A percentile compares a stretch with the other conserved stretches of the same genome.
phyloP scores from a whole-genome alignment of 106 monocot genomes.

The Dactylorhiza incarnata region DNA sequence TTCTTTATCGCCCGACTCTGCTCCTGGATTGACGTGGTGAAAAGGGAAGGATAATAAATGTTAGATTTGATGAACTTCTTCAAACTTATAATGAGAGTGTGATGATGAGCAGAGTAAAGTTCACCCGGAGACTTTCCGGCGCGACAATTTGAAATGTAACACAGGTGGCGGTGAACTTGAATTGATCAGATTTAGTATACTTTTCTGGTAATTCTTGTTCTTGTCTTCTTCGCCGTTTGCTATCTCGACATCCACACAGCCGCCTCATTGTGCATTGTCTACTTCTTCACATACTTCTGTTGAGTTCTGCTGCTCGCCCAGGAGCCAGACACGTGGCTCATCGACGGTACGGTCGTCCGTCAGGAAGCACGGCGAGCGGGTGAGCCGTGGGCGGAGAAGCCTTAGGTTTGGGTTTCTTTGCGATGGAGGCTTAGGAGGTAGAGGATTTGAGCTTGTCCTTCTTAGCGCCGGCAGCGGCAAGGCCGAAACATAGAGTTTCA shows the following conservation, averaged over 20 bases:
- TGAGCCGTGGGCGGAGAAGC: too few relatives aligned
- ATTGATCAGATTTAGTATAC: conserved; percentile 46
- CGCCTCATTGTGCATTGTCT: neutral
- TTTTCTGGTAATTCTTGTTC: conserved; percentile 41
- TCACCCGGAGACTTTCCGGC: neutral
- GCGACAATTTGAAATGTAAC: conserved; percentile 15
- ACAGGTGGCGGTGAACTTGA: conserved; percentile 18
- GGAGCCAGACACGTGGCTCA: neutral
- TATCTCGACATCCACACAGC: conserved; percentile 2
- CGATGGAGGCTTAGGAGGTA: too few relatives aligned
- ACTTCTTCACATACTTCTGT: neutral
- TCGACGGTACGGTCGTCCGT: too few relatives aligned
- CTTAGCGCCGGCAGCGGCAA: too few relatives aligned
- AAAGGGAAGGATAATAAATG: neutral
- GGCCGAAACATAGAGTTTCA: too few relatives aligned
- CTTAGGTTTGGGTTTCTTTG: too few relatives aligned
- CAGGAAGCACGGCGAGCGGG: too few relatives aligned
- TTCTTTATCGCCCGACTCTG: neutral
- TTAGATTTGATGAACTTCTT: neutral
- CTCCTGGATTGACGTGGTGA: neutral
- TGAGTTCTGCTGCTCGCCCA: neutral
- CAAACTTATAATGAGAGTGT: neutral
- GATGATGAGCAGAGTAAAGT: neutral
- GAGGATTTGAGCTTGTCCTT: too few relatives aligned
- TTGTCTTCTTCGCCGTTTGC: conserved; percentile 15